Percentiles rank a stretch among this genome's conserved stretches.
These are phyloP conservation scores for Ampelocalamus luodianensis DNA, from an alignment of 176 grass and related monocot genomes.

Conservation along the genomic window DNA sequence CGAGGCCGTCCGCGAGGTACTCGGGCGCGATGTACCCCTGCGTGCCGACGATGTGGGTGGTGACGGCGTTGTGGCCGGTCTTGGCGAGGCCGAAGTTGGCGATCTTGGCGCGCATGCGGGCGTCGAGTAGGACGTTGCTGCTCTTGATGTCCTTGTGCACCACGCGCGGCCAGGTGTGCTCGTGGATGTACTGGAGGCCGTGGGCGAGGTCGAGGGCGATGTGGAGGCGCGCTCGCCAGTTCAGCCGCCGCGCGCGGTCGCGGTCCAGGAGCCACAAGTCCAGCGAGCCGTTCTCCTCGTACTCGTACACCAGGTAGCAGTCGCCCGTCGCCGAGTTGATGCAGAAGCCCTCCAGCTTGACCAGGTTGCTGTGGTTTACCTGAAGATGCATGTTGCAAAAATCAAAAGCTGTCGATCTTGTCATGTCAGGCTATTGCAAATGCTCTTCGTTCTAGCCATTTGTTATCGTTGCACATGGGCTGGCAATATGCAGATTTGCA, in stretches of 20 bases:
- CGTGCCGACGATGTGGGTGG: slow-evolving; percentile 94
- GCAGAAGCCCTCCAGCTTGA: slow-evolving; percentile 98
- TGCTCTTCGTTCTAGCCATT: not conserved
- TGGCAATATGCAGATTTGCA: not conserved
- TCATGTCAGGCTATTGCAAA: not conserved
- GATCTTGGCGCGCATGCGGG: slow-evolving; percentile 79
- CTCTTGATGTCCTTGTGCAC: slow-evolving; percentile 99
- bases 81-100: slow-evolving; percentile 99
- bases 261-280: slow-evolving; percentile 66
- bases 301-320: slow-evolving; percentile 93
- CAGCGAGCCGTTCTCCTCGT: slow-evolving; percentile 93
- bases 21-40: slow-evolving; percentile 97
- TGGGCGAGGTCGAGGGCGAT: slow-evolving; percentile 90
- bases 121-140: slow-evolving; percentile 94
- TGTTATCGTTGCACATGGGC: not conserved
- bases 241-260: slow-evolving; percentile 40
- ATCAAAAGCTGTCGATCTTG: not conserved
- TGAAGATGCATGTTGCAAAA: not conserved
- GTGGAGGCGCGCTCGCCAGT: slow-evolving; percentile 78
- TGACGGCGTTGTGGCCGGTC: slow-evolving; percentile 90
- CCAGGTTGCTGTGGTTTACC: slow-evolving; percentile 98
- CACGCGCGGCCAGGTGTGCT: slow-evolving; percentile 99
- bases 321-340: slow-evolving; percentile 71
- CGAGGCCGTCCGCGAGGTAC: slow-evolving; percentile 85
- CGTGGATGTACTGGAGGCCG: slow-evolving; percentile 97